Conservation (phyloP, 1,139 yeast genomes). For the Diutina neorugosa region DNA sequence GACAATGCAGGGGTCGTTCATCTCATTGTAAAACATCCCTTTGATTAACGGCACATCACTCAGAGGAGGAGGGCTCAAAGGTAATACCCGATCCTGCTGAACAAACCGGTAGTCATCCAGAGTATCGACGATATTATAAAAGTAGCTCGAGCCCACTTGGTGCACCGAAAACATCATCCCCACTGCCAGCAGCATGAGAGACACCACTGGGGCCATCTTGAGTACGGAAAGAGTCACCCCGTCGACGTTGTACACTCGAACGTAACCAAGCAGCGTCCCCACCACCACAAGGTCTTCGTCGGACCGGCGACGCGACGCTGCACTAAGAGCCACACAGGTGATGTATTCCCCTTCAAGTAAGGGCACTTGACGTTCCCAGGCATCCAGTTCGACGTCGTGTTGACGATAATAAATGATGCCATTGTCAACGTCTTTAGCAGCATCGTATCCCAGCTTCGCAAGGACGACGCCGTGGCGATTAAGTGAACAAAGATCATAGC, state of each 20-base stretch:
- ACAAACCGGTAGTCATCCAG: slow-evolving; percentile 24
- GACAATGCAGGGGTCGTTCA: slow-evolving; percentile 53
- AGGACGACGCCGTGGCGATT: slow-evolving; percentile 55
- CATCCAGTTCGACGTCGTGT: slow-evolving; percentile 31
- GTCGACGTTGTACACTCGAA: slow-evolving; percentile 26
- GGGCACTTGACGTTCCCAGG: slow-evolving; percentile 33
- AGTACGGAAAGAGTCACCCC: slow-evolving; percentile 31
- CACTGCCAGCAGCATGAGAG: slow-evolving; percentile 23
- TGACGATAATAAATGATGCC: slow-evolving; percentile 32
- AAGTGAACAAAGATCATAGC: slow-evolving; percentile 67
- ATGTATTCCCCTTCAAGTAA: slow-evolving; percentile 21
- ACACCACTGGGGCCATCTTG: slow-evolving; percentile 27
- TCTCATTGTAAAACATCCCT: slow-evolving; percentile 2
- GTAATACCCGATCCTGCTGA: slow-evolving; percentile 30
- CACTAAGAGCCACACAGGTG: slow-evolving; percentile 24
- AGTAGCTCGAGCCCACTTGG: slow-evolving; percentile 19
- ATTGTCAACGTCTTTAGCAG: slow-evolving; percentile 9
- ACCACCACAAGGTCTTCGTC: slow-evolving; percentile 21
- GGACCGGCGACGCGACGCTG: background rate
- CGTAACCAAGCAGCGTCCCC: slow-evolving; percentile 31
- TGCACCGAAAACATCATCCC: slow-evolving; percentile 23
- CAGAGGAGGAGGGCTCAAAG: slow-evolving; percentile 15
- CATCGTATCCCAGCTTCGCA: slow-evolving; percentile 30
- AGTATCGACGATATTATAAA: slow-evolving; percentile 27
- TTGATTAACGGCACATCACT: slow-evolving; percentile 5